Base-by-base conservation (phyloP, 768 basidiomycete species). In the Rhodotorula kratochvilovae region DNA sequence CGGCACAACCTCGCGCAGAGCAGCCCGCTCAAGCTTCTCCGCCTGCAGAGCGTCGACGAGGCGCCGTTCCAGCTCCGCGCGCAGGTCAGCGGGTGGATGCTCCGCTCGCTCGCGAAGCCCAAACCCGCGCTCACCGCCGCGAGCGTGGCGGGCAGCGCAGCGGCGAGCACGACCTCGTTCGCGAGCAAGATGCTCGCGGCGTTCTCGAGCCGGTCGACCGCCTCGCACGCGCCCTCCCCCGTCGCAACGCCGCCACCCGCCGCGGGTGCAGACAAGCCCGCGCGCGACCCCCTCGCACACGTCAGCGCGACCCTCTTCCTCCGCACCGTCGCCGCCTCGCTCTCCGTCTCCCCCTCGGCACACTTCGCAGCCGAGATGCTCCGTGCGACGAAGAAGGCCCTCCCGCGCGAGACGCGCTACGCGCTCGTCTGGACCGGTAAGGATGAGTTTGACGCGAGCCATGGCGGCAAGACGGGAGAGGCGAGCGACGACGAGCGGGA, bases 361-460 rank as follows among this genome's bases (percentile, higher is more conserved):
- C 68, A 77, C 12, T 80, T 82, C 56, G 78, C 85, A 3, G 79
- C 82, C 16, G 95, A 97, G 79, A 82, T 98, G 45, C 85, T 89
- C 69, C 84, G 95, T 68, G 90, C 92, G 1, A 99, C 94, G 19
- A 97, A 97, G 85, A 99, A 99, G 83, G 88, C 90, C 65, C 90
- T 91, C 0, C 95, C 95, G 0, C 82, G 81, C 10, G 85, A 83
- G 62, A 85, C 93, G 78, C 87, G 84, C 66, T 89, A 90, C 65
- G 87, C 90, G 74, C 83, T 99, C 21, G 91, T 99, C 51, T 98
- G 91, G 69, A 80, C 81, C 0, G 62, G 74, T 8, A 73, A 75
- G 50, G 78, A 79, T 56, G 78, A 78, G 68, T 75, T 62, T 27
- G 73, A 70, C 29, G 68, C 69, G 35, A 51, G 51, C 33, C 55